phyloP scores from a whole-genome alignment of 352 stramenopile species.

The Phytophthora multivora region DNA sequence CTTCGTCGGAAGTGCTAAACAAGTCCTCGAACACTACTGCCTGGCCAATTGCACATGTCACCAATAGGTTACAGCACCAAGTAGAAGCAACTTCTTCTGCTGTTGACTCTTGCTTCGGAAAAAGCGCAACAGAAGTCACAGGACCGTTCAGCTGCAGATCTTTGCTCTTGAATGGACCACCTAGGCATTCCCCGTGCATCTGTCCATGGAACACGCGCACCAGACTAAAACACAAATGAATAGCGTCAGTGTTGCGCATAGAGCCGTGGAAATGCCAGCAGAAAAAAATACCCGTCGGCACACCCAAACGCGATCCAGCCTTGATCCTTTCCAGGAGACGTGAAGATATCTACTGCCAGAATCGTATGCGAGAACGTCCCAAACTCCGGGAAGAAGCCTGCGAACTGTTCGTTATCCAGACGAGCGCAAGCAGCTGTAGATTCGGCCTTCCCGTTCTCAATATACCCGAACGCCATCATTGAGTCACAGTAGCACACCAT shows the following conservation, averaged over 20 bases:
- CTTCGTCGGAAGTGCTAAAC: conserved; percentile 26
- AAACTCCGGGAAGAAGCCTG: conserved; percentile 73
- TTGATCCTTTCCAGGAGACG: conserved; percentile 22
- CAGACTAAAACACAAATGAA: conserved; percentile 28
- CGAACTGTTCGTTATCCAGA: conserved; percentile 67
- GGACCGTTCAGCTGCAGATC: conserved; percentile 65
- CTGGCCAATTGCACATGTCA: conserved; percentile 66
- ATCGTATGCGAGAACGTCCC: conserved; percentile 59
- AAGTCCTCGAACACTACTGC: conserved; percentile 63
- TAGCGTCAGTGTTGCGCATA: conserved; percentile 2
- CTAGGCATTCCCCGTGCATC: conserved; percentile 34
- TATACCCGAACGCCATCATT: conserved; percentile 67
- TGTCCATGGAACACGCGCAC: conserved; percentile 56
- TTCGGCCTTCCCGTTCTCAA: conserved; percentile 36
- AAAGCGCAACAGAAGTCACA: conserved; percentile 67
- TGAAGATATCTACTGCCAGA: conserved; percentile 51
- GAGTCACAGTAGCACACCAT: conserved; percentile 63
- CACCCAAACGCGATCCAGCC: conserved; percentile 70
- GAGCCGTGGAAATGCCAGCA: not conserved
- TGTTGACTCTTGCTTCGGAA: conserved; percentile 20
- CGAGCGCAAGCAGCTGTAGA: conserved; percentile 39
- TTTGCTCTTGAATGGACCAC: conserved; percentile 52
- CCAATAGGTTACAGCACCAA: conserved; percentile 59
- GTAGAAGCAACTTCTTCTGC: not conserved
- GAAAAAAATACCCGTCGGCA: conserved; percentile 57